These are phyloP conservation scores for Raffaelea arxii DNA, from an alignment of 2,329 filamentous ascomycete species.

Conservation along the genomic window DNA sequence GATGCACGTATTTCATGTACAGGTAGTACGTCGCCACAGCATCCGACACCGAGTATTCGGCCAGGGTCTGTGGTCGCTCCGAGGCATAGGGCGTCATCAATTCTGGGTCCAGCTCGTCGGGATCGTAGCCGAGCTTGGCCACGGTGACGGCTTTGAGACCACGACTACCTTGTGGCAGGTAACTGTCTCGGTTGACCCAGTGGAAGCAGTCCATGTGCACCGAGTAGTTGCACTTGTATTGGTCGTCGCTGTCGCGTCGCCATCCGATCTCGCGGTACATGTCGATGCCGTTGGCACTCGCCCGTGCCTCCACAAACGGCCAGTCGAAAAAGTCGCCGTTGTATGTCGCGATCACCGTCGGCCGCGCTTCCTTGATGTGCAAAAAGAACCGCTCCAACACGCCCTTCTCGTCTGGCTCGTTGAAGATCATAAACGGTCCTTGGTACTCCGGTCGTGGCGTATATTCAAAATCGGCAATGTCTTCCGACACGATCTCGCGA, in stretches of 20 bases:
- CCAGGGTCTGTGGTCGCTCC: constrained; percentile 85
- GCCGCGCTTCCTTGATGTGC: constrained; percentile 88
- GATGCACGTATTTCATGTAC: constrained; percentile 99
- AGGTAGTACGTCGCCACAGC: constrained; percentile 97
- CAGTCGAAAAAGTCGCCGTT: constrained; percentile 99
- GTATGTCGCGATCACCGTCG: constrained; percentile 98
- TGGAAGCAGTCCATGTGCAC: constrained; percentile 99
- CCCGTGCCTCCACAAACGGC: constrained; percentile 92
- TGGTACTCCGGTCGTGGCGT: constrained; percentile 95
- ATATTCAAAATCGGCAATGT: constrained; percentile 96
- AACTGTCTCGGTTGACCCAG: constrained; percentile 98
- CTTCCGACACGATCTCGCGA: constrained; percentile 92
- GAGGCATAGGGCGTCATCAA: constrained; percentile 89
- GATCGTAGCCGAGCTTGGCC: constrained; percentile 95
- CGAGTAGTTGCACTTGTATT: constrained; percentile 92
- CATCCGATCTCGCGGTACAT: constrained; percentile 99
- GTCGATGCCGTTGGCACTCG: constrained; percentile 90
- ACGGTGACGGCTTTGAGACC: constrained; percentile 96
- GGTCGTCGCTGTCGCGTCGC: constrained; percentile 87
- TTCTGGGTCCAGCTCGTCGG: constrained; percentile 94
- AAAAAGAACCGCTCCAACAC: constrained; percentile 87
- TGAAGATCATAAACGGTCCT: constrained; percentile 95
- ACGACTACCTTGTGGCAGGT: constrained; percentile 92
- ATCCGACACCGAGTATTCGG: constrained; percentile 98
- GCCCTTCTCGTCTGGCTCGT: constrained; percentile 86